Evolutionary conservation across 768 basidiomycete genomes (phyloP).

Genomic region (Tubosaeta brunneosetosa): DNA sequence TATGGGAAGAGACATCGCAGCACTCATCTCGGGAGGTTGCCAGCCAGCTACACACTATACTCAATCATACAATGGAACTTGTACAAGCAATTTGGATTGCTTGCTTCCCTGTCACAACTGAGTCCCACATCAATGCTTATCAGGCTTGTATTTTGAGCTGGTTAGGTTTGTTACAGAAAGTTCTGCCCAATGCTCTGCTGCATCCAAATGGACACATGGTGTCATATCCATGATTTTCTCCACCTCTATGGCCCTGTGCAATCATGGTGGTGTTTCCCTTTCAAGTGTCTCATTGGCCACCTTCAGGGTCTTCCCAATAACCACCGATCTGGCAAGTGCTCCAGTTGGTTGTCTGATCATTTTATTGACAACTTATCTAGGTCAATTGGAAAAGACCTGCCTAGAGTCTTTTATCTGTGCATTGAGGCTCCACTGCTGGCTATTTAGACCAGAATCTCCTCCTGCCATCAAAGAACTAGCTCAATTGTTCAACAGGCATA

Average conservation of each 20-base stretch:
- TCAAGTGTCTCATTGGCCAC: constrained; percentile 18
- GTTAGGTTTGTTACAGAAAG: constrained; percentile 9
- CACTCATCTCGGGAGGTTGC: background rate
- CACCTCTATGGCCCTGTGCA: too few species aligned
- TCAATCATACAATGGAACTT: constrained; percentile 18
- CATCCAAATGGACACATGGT: constrained; percentile 29
- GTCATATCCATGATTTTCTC: too few species aligned
- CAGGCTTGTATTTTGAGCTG: constrained; percentile 12
- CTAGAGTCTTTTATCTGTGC: constrained; percentile 12
- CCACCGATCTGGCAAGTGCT: constrained; percentile 14
- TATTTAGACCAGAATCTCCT: constrained; percentile 16
- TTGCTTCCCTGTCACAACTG: constrained; percentile 9
- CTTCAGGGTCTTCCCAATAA: constrained; percentile 22
- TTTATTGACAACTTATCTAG: constrained; percentile 19
- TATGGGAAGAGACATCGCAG: constrained; percentile 9
- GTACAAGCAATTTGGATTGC: background rate
- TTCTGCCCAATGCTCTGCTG: constrained; percentile 16
- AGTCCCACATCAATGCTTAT: constrained; percentile 5
- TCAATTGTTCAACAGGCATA: constrained; percentile 5
- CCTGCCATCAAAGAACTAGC: constrained; percentile 8
- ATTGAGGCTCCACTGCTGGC: constrained; percentile 12
- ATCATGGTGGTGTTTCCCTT: too few species aligned
- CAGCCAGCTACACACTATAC: background rate
- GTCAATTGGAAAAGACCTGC: constrained; percentile 10
- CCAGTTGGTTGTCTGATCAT: too few species aligned